Evolutionary conservation across 805 yeast genomes (phyloP), one percentile per base, ranked within the genome.

Genomic region (Alloascoidea africana): DNA sequence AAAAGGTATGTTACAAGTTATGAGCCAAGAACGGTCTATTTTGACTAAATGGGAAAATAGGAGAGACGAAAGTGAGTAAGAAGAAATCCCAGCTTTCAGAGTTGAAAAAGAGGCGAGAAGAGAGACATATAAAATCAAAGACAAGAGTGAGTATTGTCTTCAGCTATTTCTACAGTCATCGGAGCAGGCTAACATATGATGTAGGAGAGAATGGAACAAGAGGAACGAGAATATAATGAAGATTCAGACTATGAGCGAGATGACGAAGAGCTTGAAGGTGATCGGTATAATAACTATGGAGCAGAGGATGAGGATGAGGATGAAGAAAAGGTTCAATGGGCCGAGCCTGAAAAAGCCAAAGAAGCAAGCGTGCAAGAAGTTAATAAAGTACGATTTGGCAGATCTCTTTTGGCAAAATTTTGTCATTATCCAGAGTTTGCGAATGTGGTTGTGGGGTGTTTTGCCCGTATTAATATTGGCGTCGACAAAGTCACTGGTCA

Each of bases 401-500:
- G 94, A 53, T 62, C 83, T 4, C 70, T 76, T 46, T 70, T 86
- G 34, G 70, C 76, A 32, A 80, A 78, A 53, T 84, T 65, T 52
- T 73, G 87, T 51, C 86, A 76, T 54, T 77, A 86, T 56, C 87
- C 91, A 8, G 86, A 75, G 23, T 87, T 93, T 54, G 74, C 70
- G 35, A 74, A 71, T 14, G 68, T 70, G 1, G 70, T 84, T 13
- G 63, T 69, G 14, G 93, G 84, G 15, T 75, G 93, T 36, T 84
- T 66, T 53, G 94, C 87, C 27, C 71, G 87, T 46, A 76, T 91
- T 39, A 86, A 84, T 53, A 70, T 91, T 39, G 95, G 96, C 5
- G 51, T 62, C 33, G 79, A 77, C 48, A 67, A 66, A 39, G 66
- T 73, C 34, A 70, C 76, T 8, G 73, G 78, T 18, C 62, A 65